These are phyloP conservation scores for Leishmania lainsoni DNA, from an alignment of 208 protist genomes.

Conservation along the genomic window DNA sequence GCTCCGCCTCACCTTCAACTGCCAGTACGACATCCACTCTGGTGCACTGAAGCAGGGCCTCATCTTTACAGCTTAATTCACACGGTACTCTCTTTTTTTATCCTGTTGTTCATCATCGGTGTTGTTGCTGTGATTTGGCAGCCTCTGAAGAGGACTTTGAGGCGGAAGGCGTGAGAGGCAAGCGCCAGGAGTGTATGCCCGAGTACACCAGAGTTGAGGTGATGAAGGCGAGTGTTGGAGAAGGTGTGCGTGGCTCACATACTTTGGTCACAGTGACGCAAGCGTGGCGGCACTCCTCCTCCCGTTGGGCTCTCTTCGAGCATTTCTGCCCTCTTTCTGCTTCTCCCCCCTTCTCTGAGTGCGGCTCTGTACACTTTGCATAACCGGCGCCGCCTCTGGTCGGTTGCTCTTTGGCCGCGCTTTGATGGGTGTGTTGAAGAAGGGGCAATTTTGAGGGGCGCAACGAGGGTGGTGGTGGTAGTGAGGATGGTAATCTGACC, in stretches of 20 bases:
- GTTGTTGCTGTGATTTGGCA: background rate
- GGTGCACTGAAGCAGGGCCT: conserved; percentile 82
- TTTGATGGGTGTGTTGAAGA: background rate
- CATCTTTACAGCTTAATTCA: conserved; percentile 65
- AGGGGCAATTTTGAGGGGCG: background rate
- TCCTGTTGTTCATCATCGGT: background rate
- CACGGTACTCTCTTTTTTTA: background rate
- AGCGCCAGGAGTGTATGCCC: background rate
- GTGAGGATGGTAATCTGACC: background rate
- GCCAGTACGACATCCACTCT: conserved; percentile 79
- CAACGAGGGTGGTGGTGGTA: background rate
- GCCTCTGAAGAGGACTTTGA: background rate
- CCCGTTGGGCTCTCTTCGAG: background rate
- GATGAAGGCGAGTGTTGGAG: background rate
- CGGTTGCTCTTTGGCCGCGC: background rate
- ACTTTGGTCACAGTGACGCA: background rate
- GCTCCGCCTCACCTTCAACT: conserved; percentile 62
- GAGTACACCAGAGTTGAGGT: background rate
- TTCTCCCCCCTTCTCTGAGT: background rate
- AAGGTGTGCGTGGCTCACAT: background rate
- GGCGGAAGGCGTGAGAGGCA: background rate
- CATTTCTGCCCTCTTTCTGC: conserved; percentile 8
- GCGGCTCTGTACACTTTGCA: background rate
- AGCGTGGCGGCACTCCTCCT: background rate
- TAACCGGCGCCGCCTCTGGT: background rate